A percentile compares a stretch with the other conserved stretches of the same genome.
phyloP scores from a whole-genome alignment of 1,284 basidiomycete genomes.

The Schizophyllum commune region DNA sequence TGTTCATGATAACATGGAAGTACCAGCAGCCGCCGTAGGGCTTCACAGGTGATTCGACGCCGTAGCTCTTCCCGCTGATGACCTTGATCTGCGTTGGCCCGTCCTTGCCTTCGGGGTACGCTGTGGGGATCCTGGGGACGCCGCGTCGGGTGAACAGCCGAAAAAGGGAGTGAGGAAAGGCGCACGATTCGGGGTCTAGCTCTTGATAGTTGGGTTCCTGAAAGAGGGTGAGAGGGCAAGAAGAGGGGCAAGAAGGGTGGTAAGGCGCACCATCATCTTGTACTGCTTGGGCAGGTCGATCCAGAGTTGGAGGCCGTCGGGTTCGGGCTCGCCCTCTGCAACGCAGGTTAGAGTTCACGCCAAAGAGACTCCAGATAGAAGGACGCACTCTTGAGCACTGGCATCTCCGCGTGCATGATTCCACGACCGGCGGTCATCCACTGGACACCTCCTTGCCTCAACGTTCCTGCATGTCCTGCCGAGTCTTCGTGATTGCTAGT shows the following conservation, averaged over 20 bases:
- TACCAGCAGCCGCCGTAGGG: conserved; percentile 93
- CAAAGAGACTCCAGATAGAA: no score
- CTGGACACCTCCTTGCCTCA: conserved; percentile 76
- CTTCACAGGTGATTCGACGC: conserved; percentile 80
- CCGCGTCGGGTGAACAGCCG: conserved; percentile 19
- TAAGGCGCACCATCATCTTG: conserved; percentile 86
- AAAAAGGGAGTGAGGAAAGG: conserved; percentile 2
- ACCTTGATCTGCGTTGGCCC: conserved; percentile 75
- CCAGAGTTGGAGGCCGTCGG: conserved; percentile 89
- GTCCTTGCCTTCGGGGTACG: conserved; percentile 63
- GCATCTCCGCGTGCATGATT: conserved; percentile 89
- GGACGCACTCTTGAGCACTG: conserved; percentile 35
- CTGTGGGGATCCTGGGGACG: conserved; percentile 49
- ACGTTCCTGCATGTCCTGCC: conserved; percentile 76
- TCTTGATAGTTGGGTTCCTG: conserved; percentile 76
- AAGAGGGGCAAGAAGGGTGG: no score
- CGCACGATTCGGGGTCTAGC: conserved; percentile 38
- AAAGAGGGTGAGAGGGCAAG: background rate
- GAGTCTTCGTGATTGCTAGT: conserved; percentile 89
- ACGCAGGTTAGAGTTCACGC: no score
- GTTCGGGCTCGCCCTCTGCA: conserved; percentile 54
- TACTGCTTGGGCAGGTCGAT: conserved; percentile 83
- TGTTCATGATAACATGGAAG: conserved; percentile 73
- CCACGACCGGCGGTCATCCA: conserved; percentile 81
- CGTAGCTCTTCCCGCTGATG: conserved; percentile 85